phyloP scores from a whole-genome alignment of 129 eudicot genomes.

The Daucus carota region DNA sequence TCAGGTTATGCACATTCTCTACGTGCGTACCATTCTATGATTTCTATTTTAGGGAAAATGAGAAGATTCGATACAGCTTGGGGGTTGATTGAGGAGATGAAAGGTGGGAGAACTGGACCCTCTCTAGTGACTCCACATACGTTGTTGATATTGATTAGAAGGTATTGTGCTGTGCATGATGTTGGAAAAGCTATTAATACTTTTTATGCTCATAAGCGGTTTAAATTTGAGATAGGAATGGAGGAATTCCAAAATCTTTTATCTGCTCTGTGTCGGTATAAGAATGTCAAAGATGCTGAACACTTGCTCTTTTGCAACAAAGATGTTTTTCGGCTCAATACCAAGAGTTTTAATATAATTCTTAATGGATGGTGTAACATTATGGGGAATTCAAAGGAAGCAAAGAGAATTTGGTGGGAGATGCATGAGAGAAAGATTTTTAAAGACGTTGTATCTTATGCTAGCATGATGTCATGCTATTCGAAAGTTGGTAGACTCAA shows the following conservation, averaged over 20 bases:
- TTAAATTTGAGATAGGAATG: conserved; percentile 38
- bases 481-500: conserved; percentile 44
- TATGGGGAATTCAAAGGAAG: conserved; percentile 52
- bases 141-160: conserved; percentile 71
- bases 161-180: conserved; percentile 73
- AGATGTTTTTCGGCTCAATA: conserved; percentile 45
- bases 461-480: conserved; percentile 56
- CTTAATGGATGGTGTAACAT: conserved; percentile 86
- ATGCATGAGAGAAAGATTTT: conserved; percentile 47
- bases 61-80: conserved; percentile 69
- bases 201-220: conserved; percentile 51
- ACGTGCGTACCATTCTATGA: conserved; percentile 66
- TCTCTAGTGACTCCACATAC: conserved; percentile 60
- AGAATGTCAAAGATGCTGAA: conserved; percentile 87
- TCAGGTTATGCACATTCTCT: conserved; percentile 38
- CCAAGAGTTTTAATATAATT: conserved; percentile 67
- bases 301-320: conserved; percentile 52
- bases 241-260: conserved; percentile 65
- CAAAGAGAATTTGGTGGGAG: conserved; percentile 70
- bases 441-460: conserved; percentile 57
- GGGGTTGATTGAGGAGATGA: conserved; percentile 69
- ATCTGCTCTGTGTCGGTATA: conserved; percentile 76
- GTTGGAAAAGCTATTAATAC: conserved; percentile 59
- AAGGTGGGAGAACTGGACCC: conserved; percentile 26
- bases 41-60: conserved; percentile 64